phyloP scores from a whole-genome alignment of 495 filamentous ascomycete genomes.

The Bacidia rubella region DNA sequence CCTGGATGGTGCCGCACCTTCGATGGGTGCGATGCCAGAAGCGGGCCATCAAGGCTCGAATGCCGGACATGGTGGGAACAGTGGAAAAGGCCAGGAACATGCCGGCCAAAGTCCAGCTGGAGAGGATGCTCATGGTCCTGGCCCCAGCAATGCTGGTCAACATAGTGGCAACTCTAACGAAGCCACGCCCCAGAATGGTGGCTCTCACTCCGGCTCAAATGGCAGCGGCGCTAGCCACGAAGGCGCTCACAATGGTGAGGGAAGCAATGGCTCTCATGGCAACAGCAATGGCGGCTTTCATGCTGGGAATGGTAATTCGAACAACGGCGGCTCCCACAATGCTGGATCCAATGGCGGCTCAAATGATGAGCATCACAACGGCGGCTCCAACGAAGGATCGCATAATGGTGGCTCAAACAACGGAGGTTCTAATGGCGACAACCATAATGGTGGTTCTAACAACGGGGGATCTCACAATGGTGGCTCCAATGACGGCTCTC shows the following conservation, averaged over 20 bases:
- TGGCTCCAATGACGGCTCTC: background rate
- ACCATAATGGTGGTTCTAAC: background rate
- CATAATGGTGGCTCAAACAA: background rate
- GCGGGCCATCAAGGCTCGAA: background rate
- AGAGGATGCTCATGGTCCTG: background rate
- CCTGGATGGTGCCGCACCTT: background rate
- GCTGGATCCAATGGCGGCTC: background rate
- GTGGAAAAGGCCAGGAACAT: background rate
- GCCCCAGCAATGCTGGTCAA: too few relatives aligned
- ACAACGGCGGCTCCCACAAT: background rate
- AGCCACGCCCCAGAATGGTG: background rate
- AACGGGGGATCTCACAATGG: background rate
- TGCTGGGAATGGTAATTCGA: background rate
- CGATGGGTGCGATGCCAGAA: background rate
- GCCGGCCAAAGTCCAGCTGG: background rate
- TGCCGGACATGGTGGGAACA: background rate
- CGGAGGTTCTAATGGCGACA: background rate
- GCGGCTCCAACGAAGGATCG: background rate
- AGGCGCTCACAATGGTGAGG: background rate
- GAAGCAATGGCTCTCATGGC: background rate
- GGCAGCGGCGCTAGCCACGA: background rate
- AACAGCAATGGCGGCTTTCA: background rate
- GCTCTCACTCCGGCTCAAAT: background rate
- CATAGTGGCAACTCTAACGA: too few relatives aligned
- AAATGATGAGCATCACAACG: background rate